Evolutionary conservation across 495 filamentous ascomycete genomes (phyloP), one percentile per base, ranked within the genome.

Genomic region (Oleoguttula mirabilis): DNA sequence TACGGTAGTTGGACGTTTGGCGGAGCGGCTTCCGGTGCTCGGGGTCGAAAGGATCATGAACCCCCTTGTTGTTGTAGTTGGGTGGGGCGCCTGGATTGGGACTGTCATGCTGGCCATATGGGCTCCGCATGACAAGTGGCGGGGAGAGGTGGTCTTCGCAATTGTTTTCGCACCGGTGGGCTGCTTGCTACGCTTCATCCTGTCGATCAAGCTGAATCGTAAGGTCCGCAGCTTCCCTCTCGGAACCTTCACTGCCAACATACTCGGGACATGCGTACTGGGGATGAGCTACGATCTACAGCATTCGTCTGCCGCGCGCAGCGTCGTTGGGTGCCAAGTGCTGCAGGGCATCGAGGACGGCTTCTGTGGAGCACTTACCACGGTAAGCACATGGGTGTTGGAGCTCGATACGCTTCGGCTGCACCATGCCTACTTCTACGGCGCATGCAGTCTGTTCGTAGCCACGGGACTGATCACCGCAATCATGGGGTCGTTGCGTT

Each of bases 291-390:
- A 68, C 60, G 80, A 85, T 53, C 58, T 86, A 41, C 80, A 83
- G 57, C 80, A 79, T 55, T 59, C 67, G 16, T 30, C 16, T 22
- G 41, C 45, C 58, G 55, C 69, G 75, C 14, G 49, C 1, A 43
- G 50, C 11, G 22, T 41, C 19, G 50, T 56, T 8, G 75, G 75
- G 17, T 88, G 84, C 55, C 82, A 86, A 66, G 75, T 92, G 4
- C 57, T 92, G 48, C 77, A 82, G 56, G 87, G 86, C 4, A 61
- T 90, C 19, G 71, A 79, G 63, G 87, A 94, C 65, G 88, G 88
- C 37, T 90, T 94, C 53, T 94, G 86, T 59, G 88, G 88, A 6
- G 77, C 78, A 46, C 62, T 84, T 52, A 93, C 87, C 10, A 95
- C 88, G 10, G 74, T 95, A 11, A 86, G 80, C 51, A 94, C 88